These are phyloP conservation scores for Harrya chromipes DNA, from an alignment of 768 basidiomycete species.

Conservation along the genomic window DNA sequence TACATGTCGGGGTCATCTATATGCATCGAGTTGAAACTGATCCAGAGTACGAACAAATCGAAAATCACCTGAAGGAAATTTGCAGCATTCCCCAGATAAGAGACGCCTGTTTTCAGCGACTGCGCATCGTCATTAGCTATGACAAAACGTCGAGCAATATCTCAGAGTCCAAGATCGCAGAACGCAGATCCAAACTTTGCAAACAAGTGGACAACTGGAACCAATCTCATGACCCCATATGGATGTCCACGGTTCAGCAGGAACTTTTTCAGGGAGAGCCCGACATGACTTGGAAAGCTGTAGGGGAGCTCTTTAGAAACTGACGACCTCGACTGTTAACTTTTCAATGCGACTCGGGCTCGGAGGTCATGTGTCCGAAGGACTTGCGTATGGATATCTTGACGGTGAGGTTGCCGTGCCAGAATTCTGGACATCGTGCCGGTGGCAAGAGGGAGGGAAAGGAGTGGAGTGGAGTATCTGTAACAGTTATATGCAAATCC, in stretches of 20 bases:
- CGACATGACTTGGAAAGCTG: constrained; percentile 11
- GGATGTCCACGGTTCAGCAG: neutral
- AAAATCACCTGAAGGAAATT: constrained; percentile 6
- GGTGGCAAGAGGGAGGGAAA: too few species aligned
- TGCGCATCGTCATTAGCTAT: constrained; percentile 13
- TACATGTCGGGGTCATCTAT: constrained; percentile 14
- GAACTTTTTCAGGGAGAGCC: constrained; percentile 10
- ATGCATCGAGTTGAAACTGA: constrained; percentile 19
- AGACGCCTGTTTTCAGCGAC: neutral
- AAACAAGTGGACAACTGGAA: neutral
- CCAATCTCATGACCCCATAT: neutral
- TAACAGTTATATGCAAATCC: too few species aligned
- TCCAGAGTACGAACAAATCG: constrained; percentile 6
- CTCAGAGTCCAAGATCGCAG: neutral
- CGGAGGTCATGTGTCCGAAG: too few species aligned
- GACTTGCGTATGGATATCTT: too few species aligned
- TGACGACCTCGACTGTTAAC: too few species aligned
- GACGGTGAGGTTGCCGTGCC: too few species aligned
- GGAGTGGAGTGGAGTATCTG: too few species aligned
- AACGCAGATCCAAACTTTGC: neutral
- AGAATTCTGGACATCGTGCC: too few species aligned
- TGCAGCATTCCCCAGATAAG: neutral
- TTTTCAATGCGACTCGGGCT: too few species aligned
- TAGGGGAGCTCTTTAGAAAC: neutral
- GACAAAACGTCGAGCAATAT: constrained; percentile 7